A percentile compares a stretch with the other conserved stretches of the same genome.
phyloP scores from a whole-genome alignment of 192 early-diverging fungal genomes.

The Allomyces arbusculus region DNA sequence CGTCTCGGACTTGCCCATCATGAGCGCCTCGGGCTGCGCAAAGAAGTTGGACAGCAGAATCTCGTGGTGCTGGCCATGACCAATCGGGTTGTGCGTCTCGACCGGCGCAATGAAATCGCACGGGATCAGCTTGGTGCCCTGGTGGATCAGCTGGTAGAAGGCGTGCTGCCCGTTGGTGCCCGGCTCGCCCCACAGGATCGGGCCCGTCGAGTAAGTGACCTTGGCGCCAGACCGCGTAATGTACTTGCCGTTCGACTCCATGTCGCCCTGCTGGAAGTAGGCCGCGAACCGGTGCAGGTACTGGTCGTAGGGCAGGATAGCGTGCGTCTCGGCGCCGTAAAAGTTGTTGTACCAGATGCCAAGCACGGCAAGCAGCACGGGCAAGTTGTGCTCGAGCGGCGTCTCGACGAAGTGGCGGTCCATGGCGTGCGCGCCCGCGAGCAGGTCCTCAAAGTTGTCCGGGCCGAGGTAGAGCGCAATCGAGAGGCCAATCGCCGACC shows the following conservation, averaged over 20 bases:
- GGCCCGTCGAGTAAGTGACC: conserved; percentile 74
- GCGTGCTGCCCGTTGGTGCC: conserved; percentile 99
- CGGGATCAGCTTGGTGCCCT: conserved; percentile 92
- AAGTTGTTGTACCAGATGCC: conserved; percentile 99
- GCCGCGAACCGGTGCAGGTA: conserved; percentile 95
- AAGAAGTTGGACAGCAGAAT: conserved; percentile 98
- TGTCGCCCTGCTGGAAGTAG: conserved; percentile 97
- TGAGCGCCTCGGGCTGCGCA: conserved; percentile 94
- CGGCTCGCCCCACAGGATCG: conserved; percentile 98
- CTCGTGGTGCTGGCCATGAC: conserved; percentile 67
- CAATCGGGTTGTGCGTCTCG: conserved; percentile 78
- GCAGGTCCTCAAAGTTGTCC: conserved; percentile 80
- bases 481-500: conserved; percentile 97
- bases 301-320: conserved; percentile 96
- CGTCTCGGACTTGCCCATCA: conserved; percentile 70
- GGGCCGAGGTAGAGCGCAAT: conserved; percentile 87
- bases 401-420: conserved; percentile 84
- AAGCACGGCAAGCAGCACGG: conserved; percentile 66
- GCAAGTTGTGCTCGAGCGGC: conserved; percentile 82
- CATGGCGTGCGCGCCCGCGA: conserved; percentile 87
- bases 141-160: conserved; percentile 98
- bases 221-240: conserved; percentile 57
- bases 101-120: conserved; percentile 92
- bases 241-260: conserved; percentile 98
- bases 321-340: conserved; percentile 77